phyloP scores from a whole-genome alignment of 805 yeast species.

The Diddensiella santjacobensis region DNA sequence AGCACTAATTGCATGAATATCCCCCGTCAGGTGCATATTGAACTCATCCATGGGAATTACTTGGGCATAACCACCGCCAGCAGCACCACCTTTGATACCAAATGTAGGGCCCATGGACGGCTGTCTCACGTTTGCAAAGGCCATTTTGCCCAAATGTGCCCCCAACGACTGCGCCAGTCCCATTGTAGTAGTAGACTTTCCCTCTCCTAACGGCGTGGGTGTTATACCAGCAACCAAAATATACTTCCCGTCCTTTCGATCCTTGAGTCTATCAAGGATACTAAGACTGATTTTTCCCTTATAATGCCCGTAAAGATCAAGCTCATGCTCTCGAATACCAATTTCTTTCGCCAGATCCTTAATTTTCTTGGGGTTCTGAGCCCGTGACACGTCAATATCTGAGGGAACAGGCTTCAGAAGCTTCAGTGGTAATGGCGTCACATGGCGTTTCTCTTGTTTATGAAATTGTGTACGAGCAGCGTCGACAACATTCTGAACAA shows the following conservation, averaged over 20 bases:
- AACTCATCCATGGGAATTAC: slow-evolving; percentile 99
- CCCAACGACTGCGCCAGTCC: slow-evolving; percentile 95
- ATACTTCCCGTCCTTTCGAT: slow-evolving; percentile 73
- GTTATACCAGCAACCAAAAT: slow-evolving; percentile 95
- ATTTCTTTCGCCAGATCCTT: slow-evolving; percentile 71
- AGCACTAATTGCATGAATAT: slow-evolving; percentile 91
- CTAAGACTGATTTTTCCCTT: slow-evolving; percentile 84
- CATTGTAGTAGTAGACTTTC: slow-evolving; percentile 93
- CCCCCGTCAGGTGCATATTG: slow-evolving; percentile 96
- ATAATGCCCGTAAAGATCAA: slow-evolving; percentile 85
- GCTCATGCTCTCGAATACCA: slow-evolving; percentile 72
- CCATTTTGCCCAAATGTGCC: slow-evolving; percentile 74
- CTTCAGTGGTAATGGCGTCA: slow-evolving; percentile 54
- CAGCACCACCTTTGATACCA: slow-evolving; percentile 99
- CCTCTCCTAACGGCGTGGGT: slow-evolving; percentile 98
- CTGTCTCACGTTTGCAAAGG: slow-evolving; percentile 94
- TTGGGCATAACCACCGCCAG: slow-evolving; percentile 98
- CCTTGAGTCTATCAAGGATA: slow-evolving; percentile 61
- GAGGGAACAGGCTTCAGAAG: slow-evolving; percentile 73
- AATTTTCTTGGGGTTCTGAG: slow-evolving; percentile 82
- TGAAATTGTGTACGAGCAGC: slow-evolving; percentile 65
- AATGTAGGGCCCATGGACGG: slow-evolving; percentile 99
- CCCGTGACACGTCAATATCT: slow-evolving; percentile 85
- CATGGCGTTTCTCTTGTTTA: slow-evolving; percentile 44
- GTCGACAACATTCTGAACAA: slow-evolving; percentile 74